Evolutionary conservation across 441 rosid genomes (phyloP).

Genomic region (Adansonia madagascariensis): DNA sequence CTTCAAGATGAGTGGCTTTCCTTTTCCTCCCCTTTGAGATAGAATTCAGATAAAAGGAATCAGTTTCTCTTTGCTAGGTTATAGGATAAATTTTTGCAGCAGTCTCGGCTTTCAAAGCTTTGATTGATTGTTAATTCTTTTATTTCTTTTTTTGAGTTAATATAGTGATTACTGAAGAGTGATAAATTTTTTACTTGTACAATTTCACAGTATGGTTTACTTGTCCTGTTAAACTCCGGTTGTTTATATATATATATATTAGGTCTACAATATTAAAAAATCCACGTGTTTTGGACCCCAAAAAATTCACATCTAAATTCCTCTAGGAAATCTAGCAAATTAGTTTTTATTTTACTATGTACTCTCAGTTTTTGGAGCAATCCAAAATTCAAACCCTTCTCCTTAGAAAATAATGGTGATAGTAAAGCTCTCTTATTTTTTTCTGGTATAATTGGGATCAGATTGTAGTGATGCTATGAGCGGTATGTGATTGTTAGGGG

Average conservation of each 20-base stretch:
- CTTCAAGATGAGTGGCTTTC: slow-evolving; percentile 7
- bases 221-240: background rate
- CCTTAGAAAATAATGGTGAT: background rate
- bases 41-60: background rate
- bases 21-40: background rate
- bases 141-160: background rate
- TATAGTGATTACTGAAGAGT: background rate
- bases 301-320: background rate
- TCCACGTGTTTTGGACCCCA: background rate
- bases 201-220: background rate
- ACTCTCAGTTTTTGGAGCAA: background rate
- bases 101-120: background rate
- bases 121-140: background rate
- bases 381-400: background rate
- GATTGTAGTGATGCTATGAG: background rate
- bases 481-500: background rate
- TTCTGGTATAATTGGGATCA: background rate
- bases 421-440: too few relatives aligned
- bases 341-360: background rate
- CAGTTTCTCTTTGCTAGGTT: slow-evolving; percentile 18
- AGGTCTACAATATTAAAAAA: background rate
- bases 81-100: background rate
- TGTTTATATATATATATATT: background rate
- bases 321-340: background rate
- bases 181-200: background rate